These are phyloP conservation scores for Gracilaria caudata DNA, from an alignment of 23 red algal species.

Conservation along the genomic window DNA sequence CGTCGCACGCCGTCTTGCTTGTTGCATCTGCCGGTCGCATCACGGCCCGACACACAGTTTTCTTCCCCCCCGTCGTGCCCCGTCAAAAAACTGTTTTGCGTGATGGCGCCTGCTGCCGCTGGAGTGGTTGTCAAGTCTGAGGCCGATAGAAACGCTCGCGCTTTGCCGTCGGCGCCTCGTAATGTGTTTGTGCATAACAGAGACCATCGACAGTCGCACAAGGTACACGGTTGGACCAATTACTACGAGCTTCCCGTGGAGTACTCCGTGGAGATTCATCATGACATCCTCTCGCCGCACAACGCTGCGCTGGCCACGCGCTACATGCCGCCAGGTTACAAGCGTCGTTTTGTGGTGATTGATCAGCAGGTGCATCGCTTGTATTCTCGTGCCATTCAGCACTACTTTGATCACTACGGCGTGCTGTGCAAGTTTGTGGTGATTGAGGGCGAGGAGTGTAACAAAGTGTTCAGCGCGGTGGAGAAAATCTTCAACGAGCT, in stretches of 20 bases:
- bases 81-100: background rate
- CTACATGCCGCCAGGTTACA: slow-evolving; percentile 67
- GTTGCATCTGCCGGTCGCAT: background rate
- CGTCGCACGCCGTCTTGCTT: background rate
- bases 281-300: slow-evolving; percentile 53
- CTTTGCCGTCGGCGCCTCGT: slow-evolving; percentile 50
- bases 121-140: slow-evolving; percentile 29
- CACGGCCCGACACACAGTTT: background rate
- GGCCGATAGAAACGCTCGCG: slow-evolving; percentile 13
- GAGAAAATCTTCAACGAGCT: slow-evolving; percentile 83
- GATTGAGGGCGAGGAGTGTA: slow-evolving; percentile 85
- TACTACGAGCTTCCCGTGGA: slow-evolving; percentile 85
- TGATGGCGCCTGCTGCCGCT: slow-evolving; percentile 52
- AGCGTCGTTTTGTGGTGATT: slow-evolving; percentile 91
- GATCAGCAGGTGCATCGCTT: slow-evolving; percentile 74
- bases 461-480: slow-evolving; percentile 81
- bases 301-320: slow-evolving; percentile 80
- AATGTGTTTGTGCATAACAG: slow-evolving; percentile 73
- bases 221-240: slow-evolving; percentile 82
- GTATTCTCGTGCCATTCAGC: slow-evolving; percentile 54
- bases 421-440: slow-evolving; percentile 60
- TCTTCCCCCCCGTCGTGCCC: no score
- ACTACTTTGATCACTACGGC: slow-evolving; percentile 76
- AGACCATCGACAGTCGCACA: background rate
- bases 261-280: slow-evolving; percentile 90